Evolutionary conservation across 176 grass and related monocot species (phyloP), one percentile per base, ranked within the genome.

Genomic region (Phoenix dactylifera): DNA sequence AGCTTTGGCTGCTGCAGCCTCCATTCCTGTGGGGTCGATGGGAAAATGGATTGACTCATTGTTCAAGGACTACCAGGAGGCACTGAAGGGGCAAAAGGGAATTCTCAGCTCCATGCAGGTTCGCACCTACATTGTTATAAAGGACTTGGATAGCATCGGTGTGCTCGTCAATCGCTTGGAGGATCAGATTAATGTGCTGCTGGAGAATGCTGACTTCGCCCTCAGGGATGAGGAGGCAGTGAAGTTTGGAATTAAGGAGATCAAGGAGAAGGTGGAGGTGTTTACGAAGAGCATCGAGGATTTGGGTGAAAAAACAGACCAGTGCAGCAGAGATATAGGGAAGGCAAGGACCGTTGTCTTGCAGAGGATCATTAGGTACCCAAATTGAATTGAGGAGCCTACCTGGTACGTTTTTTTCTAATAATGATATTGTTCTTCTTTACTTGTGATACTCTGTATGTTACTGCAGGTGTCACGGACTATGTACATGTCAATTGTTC

Each of bases 241-340:
- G 60, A 87, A 64, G 65, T 66, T 97, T 29, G 87, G 80, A 19
- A 73, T 91, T 0, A 81, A 88, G 66, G 87, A 91, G 66, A 87
- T 97, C 22, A 85, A 69, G 66, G 82, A 78, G 75, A 90, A 84
- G 72, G 30, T 91, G 51, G 92, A 91, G 56, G 71, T 66, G 35
- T 90, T 97, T 68, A 88, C 85, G 83, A 85, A 88, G 63, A 97
- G 87, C 57, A 77, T 91, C 6, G 92, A 91, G 56, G 72, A 82
- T 74, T 89, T 97, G 30, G 84, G 77, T 30, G 81, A 88, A 59
- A 87, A 97, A 52, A 73, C 84, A 1, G 87, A 91, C 32, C 78
- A 66, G 55, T 91, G 92, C 73, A 97, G 87, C 72, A 89, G 93
- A 16, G 84, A 97, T 55, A 97, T 97, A 52, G 79, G 87, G 16